Conservation (phyloP, 352 stramenopile genomes). For the Pythium periplocum region DNA sequence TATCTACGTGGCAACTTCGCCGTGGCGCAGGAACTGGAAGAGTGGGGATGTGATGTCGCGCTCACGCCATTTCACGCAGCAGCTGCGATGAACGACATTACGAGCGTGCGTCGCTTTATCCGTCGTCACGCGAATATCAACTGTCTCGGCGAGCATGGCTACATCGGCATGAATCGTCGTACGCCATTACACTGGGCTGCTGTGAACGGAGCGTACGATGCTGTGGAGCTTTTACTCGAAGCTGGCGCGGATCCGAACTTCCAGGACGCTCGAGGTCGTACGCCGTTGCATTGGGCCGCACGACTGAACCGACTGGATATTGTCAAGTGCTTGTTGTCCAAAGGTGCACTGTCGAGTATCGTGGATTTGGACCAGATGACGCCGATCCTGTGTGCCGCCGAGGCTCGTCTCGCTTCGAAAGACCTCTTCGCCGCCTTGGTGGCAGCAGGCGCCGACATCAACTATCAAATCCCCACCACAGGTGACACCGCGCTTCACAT, state of each 20-base stretch:
- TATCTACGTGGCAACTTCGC: constrained; percentile 77
- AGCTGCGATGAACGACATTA: constrained; percentile 51
- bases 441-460: constrained; percentile 59
- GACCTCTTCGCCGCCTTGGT: constrained; percentile 58
- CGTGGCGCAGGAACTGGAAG: constrained; percentile 68
- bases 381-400: constrained; percentile 62
- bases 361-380: constrained; percentile 62
- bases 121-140: constrained; percentile 50
- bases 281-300: constrained; percentile 75
- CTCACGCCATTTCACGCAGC: constrained; percentile 75
- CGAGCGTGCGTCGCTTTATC: constrained; percentile 55
- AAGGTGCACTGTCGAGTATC: constrained; percentile 35
- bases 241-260: constrained; percentile 69
- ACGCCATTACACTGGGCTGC: constrained; percentile 79
- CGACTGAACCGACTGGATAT: constrained; percentile 52
- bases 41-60: constrained; percentile 74
- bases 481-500: constrained; percentile 76
- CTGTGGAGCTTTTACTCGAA: constrained; percentile 61
- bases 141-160: constrained; percentile 77
- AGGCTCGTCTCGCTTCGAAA: constrained; percentile 26
- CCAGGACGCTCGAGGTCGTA: constrained; percentile 60
- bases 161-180: constrained; percentile 68
- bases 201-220: constrained; percentile 51
- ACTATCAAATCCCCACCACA: constrained; percentile 49
- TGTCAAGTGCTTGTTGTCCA: constrained; percentile 38